Evolutionary conservation across 352 stramenopile genomes (phyloP).

Genomic region (Phytophthora colocasiae): DNA sequence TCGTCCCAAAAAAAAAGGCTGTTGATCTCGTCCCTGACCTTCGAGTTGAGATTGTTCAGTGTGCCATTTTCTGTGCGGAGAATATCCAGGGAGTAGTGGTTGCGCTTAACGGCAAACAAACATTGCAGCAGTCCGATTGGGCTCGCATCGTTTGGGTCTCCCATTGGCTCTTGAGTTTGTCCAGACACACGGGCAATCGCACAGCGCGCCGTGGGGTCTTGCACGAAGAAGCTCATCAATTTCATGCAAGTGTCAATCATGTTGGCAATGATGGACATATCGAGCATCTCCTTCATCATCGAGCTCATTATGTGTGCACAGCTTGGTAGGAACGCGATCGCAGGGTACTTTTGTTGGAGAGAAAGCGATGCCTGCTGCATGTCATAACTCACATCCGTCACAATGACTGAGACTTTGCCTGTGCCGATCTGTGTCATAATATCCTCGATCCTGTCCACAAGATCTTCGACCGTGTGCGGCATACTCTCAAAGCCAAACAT

Average conservation of each 20-base stretch:
- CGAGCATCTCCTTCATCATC: conserved; percentile 71
- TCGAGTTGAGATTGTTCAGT: conserved; percentile 41
- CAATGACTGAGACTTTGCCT: conserved; percentile 60
- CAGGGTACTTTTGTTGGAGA: conserved; percentile 63
- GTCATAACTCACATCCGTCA: conserved; percentile 57
- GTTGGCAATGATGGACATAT: conserved; percentile 45
- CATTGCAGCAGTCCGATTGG: conserved; percentile 55
- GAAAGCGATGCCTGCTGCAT: conserved; percentile 62
- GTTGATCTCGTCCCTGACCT: conserved; percentile 54
- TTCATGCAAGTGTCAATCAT: conserved; percentile 51
- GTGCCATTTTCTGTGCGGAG: conserved; percentile 59
- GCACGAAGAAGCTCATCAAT: conserved; percentile 51
- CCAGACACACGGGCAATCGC: conserved; percentile 60
- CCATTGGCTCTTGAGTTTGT: conserved; percentile 53
- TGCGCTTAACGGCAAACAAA: conserved; percentile 57
- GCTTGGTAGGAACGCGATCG: conserved; percentile 70
- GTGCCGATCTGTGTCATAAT: conserved; percentile 65
- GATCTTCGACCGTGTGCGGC: conserved; percentile 49
- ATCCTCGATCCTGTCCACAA: conserved; percentile 69
- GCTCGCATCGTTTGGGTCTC: conserved; percentile 41
- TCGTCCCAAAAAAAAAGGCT: conserved; percentile 66
- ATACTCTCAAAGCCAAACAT: conserved; percentile 73
- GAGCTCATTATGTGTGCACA: conserved; percentile 63
- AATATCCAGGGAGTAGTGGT: conserved; percentile 67
- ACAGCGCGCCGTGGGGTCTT: conserved; percentile 50